These are phyloP conservation scores for Saksenaea oblongispora DNA, from an alignment of 371 early-diverging fungal genomes.

Conservation along the genomic window DNA sequence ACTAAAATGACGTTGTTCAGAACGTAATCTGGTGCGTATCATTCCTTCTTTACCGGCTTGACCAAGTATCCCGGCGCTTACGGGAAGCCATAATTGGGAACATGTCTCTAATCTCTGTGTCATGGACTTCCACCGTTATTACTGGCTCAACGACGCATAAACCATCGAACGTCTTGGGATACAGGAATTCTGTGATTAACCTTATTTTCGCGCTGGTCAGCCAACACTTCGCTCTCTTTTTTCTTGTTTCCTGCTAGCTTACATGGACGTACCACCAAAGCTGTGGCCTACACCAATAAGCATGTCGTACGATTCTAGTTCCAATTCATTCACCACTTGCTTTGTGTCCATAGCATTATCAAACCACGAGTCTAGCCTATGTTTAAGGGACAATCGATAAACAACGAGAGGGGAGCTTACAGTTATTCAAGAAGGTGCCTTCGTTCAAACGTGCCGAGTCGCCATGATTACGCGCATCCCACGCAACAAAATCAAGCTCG, in stretches of 20 bases:
- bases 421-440: conserved; percentile 20
- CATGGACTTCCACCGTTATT: conserved; percentile 10
- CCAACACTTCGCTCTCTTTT: background rate
- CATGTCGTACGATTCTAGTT: conserved; percentile 23
- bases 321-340: conserved; percentile 34
- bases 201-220: conserved; percentile 12
- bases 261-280: conserved; percentile 48
- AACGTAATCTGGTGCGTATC: too few relatives aligned
- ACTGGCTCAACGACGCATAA: conserved; percentile 37
- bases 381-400: background rate
- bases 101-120: conserved; percentile 17
- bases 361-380: conserved; percentile 33
- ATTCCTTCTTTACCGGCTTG: conserved; percentile 16
- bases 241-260: background rate
- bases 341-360: conserved; percentile 45
- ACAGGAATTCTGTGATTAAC: conserved; percentile 34
- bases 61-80: conserved; percentile 32
- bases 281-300: conserved; percentile 47
- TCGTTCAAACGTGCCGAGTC: conserved; percentile 46
- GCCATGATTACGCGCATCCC: conserved; percentile 50
- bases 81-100: conserved; percentile 12
- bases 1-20: conserved; percentile 8
- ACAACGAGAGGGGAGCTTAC: conserved; percentile 14
- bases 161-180: conserved; percentile 39
- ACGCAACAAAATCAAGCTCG: conserved; percentile 31